These are phyloP conservation scores for Mycena vitilis DNA, from an alignment of 768 basidiomycete genomes.

Conservation along the genomic window DNA sequence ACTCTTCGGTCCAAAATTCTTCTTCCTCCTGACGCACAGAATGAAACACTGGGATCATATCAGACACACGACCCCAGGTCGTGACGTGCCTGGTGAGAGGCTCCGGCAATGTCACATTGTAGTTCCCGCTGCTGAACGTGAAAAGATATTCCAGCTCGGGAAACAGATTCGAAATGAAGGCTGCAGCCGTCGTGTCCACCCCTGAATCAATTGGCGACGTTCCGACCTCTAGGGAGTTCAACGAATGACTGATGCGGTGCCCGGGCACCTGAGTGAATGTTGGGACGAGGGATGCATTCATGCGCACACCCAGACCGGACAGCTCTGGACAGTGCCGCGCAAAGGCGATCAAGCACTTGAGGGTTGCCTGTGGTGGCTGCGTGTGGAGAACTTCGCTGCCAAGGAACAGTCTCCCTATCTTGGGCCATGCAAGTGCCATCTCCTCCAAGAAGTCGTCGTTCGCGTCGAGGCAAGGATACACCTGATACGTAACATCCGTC, in stretches of 20 bases:
- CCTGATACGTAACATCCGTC: neutral
- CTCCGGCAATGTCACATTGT: neutral
- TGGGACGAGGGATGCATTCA: slow-evolving; percentile 12
- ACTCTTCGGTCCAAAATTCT: slow-evolving; percentile 16
- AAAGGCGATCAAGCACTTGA: slow-evolving; percentile 21
- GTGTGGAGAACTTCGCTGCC: neutral
- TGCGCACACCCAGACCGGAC: slow-evolving; percentile 1
- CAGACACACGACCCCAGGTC: slow-evolving; percentile 14
- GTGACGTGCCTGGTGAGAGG: neutral
- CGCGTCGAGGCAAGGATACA: slow-evolving; percentile 7
- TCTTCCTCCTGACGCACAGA: slow-evolving; percentile 23
- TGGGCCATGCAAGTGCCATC: slow-evolving; percentile 15
- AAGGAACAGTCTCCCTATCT: neutral
- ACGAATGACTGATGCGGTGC: neutral
- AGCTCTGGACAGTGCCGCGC: slow-evolving; percentile 9
- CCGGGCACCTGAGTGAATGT: slow-evolving; percentile 19
- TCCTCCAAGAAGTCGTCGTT: slow-evolving; percentile 20
- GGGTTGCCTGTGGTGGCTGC: slow-evolving; percentile 11
- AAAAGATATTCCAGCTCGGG: slow-evolving; percentile 10
- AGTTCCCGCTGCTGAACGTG: neutral
- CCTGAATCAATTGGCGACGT: slow-evolving; percentile 1
- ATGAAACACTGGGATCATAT: slow-evolving; percentile 15
- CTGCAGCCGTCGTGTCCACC: slow-evolving; percentile 2
- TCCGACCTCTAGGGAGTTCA: slow-evolving; percentile 20
- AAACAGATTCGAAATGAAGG: slow-evolving; percentile 30